Conservation (phyloP, 768 basidiomycete species). For the Exsudoporus frostii region DNA sequence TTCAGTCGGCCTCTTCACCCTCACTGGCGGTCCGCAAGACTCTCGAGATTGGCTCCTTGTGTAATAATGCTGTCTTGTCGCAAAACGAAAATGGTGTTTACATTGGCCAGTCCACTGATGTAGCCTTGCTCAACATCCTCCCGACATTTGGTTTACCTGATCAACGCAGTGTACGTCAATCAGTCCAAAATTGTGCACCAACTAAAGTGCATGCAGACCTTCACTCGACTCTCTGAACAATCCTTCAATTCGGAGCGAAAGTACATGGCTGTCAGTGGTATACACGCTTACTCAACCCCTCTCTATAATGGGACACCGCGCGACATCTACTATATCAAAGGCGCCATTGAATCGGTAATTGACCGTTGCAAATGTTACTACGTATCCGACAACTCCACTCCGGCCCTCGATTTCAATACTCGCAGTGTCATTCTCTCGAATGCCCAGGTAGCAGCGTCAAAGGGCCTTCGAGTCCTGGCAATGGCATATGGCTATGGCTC, state of each 20-base stretch:
- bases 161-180: slow-evolving; percentile 57
- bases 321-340: slow-evolving; percentile 89
- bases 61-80: slow-evolving; percentile 76
- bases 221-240: slow-evolving; percentile 71
- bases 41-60: slow-evolving; percentile 80
- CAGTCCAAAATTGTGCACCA: not conserved
- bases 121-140: slow-evolving; percentile 82
- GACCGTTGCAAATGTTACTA: slow-evolving; percentile 87
- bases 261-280: slow-evolving; percentile 87
- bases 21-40: slow-evolving; percentile 72
- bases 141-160: slow-evolving; percentile 65
- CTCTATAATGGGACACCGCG: slow-evolving; percentile 37
- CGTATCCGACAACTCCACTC: slow-evolving; percentile 86
- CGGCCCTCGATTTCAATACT: slow-evolving; percentile 66
- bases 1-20: slow-evolving; percentile 42
- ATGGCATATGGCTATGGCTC: slow-evolving; percentile 86
- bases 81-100: slow-evolving; percentile 67
- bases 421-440: slow-evolving; percentile 65
- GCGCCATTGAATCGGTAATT: slow-evolving; percentile 85
- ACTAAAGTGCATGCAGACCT: slow-evolving; percentile 42
- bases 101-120: slow-evolving; percentile 91
- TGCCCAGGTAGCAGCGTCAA: slow-evolving; percentile 67
- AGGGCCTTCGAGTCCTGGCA: slow-evolving; percentile 83
- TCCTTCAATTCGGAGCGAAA: slow-evolving; percentile 95
- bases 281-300: slow-evolving; percentile 40